phyloP scores from a whole-genome alignment of 1,284 basidiomycete genomes.

The Sphagnurus paluster region DNA sequence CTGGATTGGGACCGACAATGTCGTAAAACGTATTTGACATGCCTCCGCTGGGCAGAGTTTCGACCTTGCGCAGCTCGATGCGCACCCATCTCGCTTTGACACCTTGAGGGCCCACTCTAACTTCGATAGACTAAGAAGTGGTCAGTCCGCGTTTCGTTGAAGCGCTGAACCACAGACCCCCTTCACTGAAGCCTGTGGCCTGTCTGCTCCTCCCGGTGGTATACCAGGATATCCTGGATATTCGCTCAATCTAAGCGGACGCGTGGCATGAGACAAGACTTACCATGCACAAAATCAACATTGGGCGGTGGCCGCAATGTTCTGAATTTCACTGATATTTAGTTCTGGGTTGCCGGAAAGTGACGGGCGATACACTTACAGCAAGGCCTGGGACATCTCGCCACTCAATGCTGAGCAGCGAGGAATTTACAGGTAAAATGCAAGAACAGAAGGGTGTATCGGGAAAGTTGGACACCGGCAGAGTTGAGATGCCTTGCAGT shows the following conservation, averaged over 20 bases:
- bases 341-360: neutral
- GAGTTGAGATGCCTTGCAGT: neutral
- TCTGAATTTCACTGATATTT: constrained; percentile 34
- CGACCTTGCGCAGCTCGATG: constrained; percentile 85
- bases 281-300: constrained; percentile 81
- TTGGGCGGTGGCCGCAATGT: constrained; percentile 78
- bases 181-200: constrained; percentile 77
- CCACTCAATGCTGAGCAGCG: constrained; percentile 2
- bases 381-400: constrained; percentile 53
- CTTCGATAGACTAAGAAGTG: constrained; percentile 69
- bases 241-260: constrained; percentile 3
- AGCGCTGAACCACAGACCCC: constrained; percentile 56
- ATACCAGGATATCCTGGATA: constrained; percentile 76
- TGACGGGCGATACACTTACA: constrained; percentile 35
- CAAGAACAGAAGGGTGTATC: constrained; percentile 3
- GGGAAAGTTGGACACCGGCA: constrained; percentile 3
- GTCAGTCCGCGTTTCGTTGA: constrained; percentile 4
- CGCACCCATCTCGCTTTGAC: constrained; percentile 89
- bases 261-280: constrained; percentile 19
- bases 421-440: constrained; percentile 2
- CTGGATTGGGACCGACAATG: constrained; percentile 69
- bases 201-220: constrained; percentile 65
- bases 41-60: constrained; percentile 74
- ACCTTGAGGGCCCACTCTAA: constrained; percentile 70
- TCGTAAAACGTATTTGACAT: constrained; percentile 69